Percentiles rank a stretch among this genome's conserved stretches.
These are phyloP conservation scores for Candida incommunis DNA, from an alignment of 805 yeast species.

Conservation along the genomic window DNA sequence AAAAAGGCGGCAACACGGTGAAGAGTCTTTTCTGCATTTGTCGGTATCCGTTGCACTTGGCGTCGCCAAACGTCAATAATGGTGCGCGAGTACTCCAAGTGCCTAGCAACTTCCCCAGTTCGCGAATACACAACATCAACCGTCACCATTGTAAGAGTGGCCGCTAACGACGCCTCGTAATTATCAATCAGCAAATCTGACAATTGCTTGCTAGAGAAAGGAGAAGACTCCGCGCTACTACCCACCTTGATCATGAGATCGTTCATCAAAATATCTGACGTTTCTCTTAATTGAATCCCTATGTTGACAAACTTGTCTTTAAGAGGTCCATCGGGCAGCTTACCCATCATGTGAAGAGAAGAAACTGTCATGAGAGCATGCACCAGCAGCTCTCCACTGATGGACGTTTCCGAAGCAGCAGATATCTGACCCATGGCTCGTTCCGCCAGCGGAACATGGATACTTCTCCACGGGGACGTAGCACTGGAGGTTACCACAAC, in stretches of 20 bases:
- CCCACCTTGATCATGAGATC: neutral
- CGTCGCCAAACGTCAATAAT: neutral
- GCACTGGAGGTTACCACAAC: neutral
- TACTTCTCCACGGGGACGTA: neutral
- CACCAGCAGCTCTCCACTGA: neutral
- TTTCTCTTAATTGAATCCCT: neutral
- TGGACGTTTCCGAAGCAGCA: neutral
- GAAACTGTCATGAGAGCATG: neutral
- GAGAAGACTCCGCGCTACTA: neutral
- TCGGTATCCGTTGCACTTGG: neutral
- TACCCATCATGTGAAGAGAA: neutral
- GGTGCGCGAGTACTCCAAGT: neutral
- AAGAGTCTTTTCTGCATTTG: neutral
- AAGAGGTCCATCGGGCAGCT: neutral
- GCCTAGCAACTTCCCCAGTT: neutral
- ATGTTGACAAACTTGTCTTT: neutral
- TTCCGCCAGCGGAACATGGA: slow-evolving; percentile 1
- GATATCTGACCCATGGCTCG: neutral
- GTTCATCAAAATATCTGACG: neutral
- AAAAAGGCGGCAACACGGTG: neutral
- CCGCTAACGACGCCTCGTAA: neutral
- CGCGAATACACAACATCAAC: neutral
- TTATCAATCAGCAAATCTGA: neutral
- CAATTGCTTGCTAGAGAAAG: neutral
- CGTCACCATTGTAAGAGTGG: neutral